Evolutionary conservation across 2,329 filamentous ascomycete genomes (phyloP).

Genomic region (Botrytis sinoallii): DNA sequence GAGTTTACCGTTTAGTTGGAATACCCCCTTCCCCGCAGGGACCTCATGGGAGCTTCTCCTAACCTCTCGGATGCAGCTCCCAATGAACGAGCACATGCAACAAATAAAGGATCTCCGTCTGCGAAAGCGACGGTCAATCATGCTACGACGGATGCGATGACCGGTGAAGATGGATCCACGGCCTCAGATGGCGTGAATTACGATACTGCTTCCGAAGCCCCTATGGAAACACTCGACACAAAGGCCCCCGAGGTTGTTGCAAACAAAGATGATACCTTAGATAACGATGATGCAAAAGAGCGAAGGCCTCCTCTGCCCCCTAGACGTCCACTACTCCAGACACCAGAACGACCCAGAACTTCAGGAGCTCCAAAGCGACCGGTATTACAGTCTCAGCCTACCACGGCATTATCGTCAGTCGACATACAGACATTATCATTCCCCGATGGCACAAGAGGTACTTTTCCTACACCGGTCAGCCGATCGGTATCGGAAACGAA

Average conservation of each 20-base stretch:
- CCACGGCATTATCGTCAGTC: conserved; percentile 78
- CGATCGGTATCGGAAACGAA: conserved; percentile 34
- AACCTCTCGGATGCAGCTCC: conserved; percentile 18
- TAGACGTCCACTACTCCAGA: conserved; percentile 40
- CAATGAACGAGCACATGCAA: conserved; percentile 26
- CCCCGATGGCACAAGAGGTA: conserved; percentile 65
- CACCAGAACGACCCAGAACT: conserved; percentile 23
- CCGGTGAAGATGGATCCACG: conserved; percentile 24
- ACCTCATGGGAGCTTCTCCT: conserved; percentile 29
- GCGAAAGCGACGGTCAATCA: conserved; percentile 26
- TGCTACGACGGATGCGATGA: conserved; percentile 31
- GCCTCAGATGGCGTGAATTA: conserved; percentile 15
- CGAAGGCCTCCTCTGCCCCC: conserved; percentile 46
- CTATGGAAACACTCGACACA: neutral
- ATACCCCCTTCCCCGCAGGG: conserved; percentile 4
- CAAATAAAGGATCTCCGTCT: conserved; percentile 21
- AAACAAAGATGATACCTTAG: conserved; percentile 5
- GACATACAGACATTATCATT: conserved; percentile 76
- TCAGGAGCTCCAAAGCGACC: conserved; percentile 32
- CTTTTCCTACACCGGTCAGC: conserved; percentile 48
- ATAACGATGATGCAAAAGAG: conserved; percentile 35
- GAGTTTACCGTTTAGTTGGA: neutral
- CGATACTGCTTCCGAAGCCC: neutral
- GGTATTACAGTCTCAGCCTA: conserved; percentile 60
- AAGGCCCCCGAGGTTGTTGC: neutral